These are phyloP conservation scores for Chalciporus chontae DNA, from an alignment of 768 basidiomycete species.

Conservation along the genomic window DNA sequence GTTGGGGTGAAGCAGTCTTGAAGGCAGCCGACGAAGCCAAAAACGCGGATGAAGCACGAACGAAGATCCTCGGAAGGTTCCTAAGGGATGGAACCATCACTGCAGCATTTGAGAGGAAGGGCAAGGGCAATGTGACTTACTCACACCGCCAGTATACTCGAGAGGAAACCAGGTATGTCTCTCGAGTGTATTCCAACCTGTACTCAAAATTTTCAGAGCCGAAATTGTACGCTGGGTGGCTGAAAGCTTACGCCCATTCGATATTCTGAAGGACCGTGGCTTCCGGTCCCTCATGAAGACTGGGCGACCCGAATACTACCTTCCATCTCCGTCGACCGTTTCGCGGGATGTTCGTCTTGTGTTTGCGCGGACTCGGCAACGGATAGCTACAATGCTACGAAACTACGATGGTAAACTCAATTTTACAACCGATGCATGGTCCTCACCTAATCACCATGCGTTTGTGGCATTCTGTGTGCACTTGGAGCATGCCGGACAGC, in stretches of 20 bases:
- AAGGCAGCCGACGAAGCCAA: not conserved
- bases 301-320: slow-evolving; percentile 18
- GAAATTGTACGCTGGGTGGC: slow-evolving; percentile 36
- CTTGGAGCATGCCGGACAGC: not conserved
- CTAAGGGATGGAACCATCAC: slow-evolving; percentile 17
- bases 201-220: slow-evolving; percentile 12
- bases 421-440: not conserved
- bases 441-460: not conserved
- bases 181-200: no score
- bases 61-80: not conserved
- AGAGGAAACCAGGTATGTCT: slow-evolving; percentile 14
- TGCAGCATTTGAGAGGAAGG: slow-evolving; percentile 24
- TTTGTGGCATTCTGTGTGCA: slow-evolving; percentile 1
- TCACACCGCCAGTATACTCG: slow-evolving; percentile 24
- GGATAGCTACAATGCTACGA: slow-evolving; percentile 25
- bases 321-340: slow-evolving; percentile 34
- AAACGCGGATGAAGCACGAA: not conserved
- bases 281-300: slow-evolving; percentile 24
- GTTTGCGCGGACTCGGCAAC: slow-evolving; percentile 20
- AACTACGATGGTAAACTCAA: not conserved
- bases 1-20: slow-evolving; percentile 10
- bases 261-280: slow-evolving; percentile 33
- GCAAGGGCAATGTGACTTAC: slow-evolving; percentile 30
- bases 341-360: slow-evolving; percentile 29
- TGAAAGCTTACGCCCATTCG: slow-evolving; percentile 31